Conservation (phyloP, 495 filamentous ascomycete genomes). For the Evansstolkia leycettana region DNA sequence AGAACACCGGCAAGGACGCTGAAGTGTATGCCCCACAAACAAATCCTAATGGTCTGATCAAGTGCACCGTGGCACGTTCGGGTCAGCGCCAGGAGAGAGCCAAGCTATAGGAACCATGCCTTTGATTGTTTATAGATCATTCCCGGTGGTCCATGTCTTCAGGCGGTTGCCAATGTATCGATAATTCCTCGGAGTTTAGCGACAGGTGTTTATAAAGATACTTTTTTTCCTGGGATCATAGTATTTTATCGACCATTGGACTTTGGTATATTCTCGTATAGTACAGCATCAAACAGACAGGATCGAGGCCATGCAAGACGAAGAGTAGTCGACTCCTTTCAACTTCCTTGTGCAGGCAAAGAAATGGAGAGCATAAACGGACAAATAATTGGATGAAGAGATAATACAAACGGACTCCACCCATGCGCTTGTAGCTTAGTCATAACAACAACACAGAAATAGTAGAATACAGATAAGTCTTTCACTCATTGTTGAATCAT, state of each 20-base stretch:
- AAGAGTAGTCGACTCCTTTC: too few relatives aligned
- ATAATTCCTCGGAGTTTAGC: too few relatives aligned
- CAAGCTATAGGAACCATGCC: conserved; percentile 17
- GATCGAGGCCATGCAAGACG: background rate
- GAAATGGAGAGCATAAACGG: conserved; percentile 5
- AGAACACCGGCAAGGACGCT: conserved; percentile 95
- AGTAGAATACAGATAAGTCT: conserved; percentile 18
- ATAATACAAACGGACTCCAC: conserved; percentile 29
- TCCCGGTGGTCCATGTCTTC: too few relatives aligned
- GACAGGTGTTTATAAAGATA: too few relatives aligned
- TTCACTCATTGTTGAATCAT: background rate
- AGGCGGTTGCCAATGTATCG: too few relatives aligned
- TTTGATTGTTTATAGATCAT: too few relatives aligned
- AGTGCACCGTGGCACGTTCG: conserved; percentile 73
- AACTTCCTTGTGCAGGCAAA: background rate
- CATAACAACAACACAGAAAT: conserved; percentile 17
- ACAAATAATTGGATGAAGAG: too few relatives aligned
- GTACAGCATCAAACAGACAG: background rate
- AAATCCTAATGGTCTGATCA: conserved; percentile 88
- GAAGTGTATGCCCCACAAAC: conserved; percentile 93
- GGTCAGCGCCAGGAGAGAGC: conserved; percentile 22
- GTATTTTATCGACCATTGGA: background rate
- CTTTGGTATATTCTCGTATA: background rate
- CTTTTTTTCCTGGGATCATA: background rate
- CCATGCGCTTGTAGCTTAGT: conserved; percentile 35